Evolutionary conservation across 2,329 filamentous ascomycete genomes (phyloP).

Genomic region (Colletotrichum lindemuthianum): DNA sequence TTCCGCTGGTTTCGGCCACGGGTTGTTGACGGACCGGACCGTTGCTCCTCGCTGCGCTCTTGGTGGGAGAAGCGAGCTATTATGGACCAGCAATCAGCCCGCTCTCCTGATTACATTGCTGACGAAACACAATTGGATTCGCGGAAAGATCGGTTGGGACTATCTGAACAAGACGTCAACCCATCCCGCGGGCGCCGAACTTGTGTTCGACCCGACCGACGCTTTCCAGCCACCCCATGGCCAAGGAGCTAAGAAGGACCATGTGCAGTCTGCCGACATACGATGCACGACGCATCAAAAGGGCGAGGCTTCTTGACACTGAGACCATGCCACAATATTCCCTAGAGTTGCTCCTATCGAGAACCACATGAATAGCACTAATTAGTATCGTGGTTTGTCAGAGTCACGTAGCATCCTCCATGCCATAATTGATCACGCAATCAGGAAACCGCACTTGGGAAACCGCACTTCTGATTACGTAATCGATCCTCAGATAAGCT

Average conservation of each 20-base stretch:
- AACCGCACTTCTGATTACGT: slow-evolving; percentile 7
- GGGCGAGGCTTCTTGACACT: too few relatives aligned
- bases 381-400: too few relatives aligned
- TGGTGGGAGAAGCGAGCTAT: neutral
- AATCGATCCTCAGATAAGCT: slow-evolving; percentile 13
- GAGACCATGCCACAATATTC: too few relatives aligned
- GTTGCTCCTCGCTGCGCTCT: slow-evolving; percentile 5
- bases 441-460: too few relatives aligned
- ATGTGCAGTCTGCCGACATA: too few relatives aligned
- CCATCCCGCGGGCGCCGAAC: slow-evolving; percentile 23
- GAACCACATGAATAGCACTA: too few relatives aligned
- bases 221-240: neutral
- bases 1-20: slow-evolving; percentile 15
- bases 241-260: too few relatives aligned
- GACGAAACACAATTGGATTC: too few relatives aligned
- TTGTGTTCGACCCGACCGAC: slow-evolving; percentile 18
- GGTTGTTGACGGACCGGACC: neutral
- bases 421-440: too few relatives aligned
- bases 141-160: neutral
- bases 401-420: too few relatives aligned
- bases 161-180: neutral
- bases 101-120: slow-evolving; percentile 4
- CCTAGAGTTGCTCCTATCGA: too few relatives aligned
- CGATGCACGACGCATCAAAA: too few relatives aligned
- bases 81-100: slow-evolving; percentile 18